Conservation (phyloP, 805 yeast species). For the Candida pseudofarinosa region DNA sequence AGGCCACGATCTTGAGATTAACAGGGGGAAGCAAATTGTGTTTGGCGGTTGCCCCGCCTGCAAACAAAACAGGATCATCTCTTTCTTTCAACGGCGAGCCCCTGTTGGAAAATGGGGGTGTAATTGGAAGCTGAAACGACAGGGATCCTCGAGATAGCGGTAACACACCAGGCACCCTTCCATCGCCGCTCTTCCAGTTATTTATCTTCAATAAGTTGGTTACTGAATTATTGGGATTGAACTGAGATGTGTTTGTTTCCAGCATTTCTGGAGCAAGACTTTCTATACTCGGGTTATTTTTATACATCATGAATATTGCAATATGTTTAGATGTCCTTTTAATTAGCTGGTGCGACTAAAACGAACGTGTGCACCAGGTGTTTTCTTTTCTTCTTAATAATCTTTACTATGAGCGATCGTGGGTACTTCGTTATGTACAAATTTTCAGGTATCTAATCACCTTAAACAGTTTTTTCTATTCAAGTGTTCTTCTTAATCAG, state of each 20-base stretch:
- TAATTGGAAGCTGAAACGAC: slow-evolving; percentile 20
- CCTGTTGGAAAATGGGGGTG: slow-evolving; percentile 33
- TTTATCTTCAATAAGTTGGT: slow-evolving; percentile 27
- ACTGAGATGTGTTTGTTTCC: slow-evolving; percentile 10
- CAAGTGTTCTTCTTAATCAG: too few relatives aligned
- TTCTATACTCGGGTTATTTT: slow-evolving; percentile 13
- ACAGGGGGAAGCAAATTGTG: slow-evolving; percentile 21
- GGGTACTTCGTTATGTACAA: background rate
- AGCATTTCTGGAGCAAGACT: slow-evolving; percentile 2
- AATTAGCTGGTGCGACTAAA: too few relatives aligned
- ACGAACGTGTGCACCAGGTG: too few relatives aligned
- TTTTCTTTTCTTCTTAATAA: background rate
- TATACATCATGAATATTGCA: slow-evolving; percentile 4
- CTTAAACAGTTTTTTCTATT: too few relatives aligned
- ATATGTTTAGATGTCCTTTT: too few relatives aligned
- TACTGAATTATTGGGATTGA: slow-evolving; percentile 36
- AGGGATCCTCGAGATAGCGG: slow-evolving; percentile 12
- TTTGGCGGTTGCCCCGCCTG: background rate
- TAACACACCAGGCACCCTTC: background rate
- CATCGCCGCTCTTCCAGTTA: slow-evolving; percentile 3
- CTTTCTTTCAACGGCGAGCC: slow-evolving; percentile 29
- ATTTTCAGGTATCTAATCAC: background rate
- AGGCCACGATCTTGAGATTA: slow-evolving; percentile 18
- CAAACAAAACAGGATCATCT: slow-evolving; percentile 1
- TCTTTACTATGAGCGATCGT: background rate